phyloP scores from a whole-genome alignment of 768 basidiomycete species.

The Hericium rajendrae region DNA sequence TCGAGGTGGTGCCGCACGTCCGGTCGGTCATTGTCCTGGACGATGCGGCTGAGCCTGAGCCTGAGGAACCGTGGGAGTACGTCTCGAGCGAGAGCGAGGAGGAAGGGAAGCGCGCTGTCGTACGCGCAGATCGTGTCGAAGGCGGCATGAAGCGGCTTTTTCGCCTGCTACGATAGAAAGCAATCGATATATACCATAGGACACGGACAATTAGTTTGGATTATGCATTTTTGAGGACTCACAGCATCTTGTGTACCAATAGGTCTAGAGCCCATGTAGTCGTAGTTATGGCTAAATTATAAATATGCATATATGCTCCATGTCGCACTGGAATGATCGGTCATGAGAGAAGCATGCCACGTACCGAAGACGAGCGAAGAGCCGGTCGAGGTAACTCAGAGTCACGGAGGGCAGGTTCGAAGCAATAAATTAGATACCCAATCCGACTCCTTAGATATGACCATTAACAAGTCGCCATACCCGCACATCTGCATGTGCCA shows the following conservation, averaged over 20 bases:
- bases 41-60: slow-evolving; percentile 33
- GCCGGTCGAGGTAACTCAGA: too few species aligned
- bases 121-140: slow-evolving; percentile 31
- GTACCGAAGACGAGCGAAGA: too few species aligned
- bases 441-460: background rate
- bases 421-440: background rate
- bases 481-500: background rate
- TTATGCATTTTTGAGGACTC: too few species aligned
- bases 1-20: slow-evolving; percentile 45
- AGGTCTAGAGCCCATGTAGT: too few species aligned
- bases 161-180: background rate
- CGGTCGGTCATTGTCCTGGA: slow-evolving; percentile 51
- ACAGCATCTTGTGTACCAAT: too few species aligned
- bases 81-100: slow-evolving; percentile 31
- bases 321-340: too few species aligned
- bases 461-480: background rate
- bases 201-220: slow-evolving; percentile 1
- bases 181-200: background rate
- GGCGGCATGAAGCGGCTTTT: slow-evolving; percentile 9
- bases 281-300: too few species aligned
- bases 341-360: too few species aligned
- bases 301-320: too few species aligned
- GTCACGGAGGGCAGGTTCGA: too few species aligned
- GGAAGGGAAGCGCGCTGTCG: slow-evolving; percentile 24
- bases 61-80: slow-evolving; percentile 54